These are phyloP conservation scores for Populus tremula DNA, from an alignment of 345 rosid species.

Conservation along the genomic window DNA sequence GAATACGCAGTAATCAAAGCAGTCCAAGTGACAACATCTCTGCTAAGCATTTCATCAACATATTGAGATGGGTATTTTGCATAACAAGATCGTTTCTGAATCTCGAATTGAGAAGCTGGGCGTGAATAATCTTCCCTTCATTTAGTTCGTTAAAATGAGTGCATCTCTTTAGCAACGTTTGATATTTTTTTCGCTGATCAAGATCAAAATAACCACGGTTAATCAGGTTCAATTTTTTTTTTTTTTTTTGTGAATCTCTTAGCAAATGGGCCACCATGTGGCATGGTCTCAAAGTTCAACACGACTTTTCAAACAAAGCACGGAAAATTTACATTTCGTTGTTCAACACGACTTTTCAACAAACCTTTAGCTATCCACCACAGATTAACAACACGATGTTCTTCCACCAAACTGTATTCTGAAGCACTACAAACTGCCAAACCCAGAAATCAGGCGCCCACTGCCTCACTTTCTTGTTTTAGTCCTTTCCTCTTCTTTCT, in stretches of 20 bases:
- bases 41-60: slow-evolving; percentile 47
- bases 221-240: no score
- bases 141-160: slow-evolving; percentile 30
- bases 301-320: no score
- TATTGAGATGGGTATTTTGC: slow-evolving; percentile 41
- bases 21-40: slow-evolving; percentile 58
- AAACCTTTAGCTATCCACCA: background rate
- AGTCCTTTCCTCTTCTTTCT: background rate
- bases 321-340: no score
- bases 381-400: background rate
- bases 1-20: slow-evolving; percentile 59
- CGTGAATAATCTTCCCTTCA: slow-evolving; percentile 44
- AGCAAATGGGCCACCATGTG: no score
- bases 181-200: slow-evolving; percentile 14
- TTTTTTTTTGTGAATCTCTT: no score
- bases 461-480: background rate
- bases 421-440: background rate
- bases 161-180: slow-evolving; percentile 42
- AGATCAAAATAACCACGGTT: no score
- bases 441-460: slow-evolving; percentile 1
- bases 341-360: background rate
- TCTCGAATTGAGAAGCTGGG: slow-evolving; percentile 31
- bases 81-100: slow-evolving; percentile 38
- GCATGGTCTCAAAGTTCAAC: no score
- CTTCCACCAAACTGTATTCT: background rate